These are phyloP conservation scores for Tulasnella sp. DNA, from an alignment of 768 basidiomycete species.

Conservation along the genomic window DNA sequence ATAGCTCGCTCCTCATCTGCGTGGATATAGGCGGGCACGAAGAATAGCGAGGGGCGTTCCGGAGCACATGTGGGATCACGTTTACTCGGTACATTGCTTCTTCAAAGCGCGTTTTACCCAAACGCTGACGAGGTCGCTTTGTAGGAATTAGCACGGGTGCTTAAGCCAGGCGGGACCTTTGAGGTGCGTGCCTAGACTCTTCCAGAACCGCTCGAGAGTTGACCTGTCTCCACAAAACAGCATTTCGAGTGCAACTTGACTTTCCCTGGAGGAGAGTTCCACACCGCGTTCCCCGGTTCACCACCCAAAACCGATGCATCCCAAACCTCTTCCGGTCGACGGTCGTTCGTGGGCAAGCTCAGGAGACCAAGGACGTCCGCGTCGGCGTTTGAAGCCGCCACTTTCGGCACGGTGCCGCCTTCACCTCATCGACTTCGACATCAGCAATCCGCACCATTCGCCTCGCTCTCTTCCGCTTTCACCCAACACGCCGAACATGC, in stretches of 20 bases:
- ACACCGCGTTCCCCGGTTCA: neutral
- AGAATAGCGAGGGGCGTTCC: slow-evolving; percentile 67
- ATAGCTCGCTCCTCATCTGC: slow-evolving; percentile 12
- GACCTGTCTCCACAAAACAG: slow-evolving; percentile 28
- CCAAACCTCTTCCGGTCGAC: neutral
- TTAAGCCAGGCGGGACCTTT: slow-evolving; percentile 67
- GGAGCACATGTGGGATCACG: slow-evolving; percentile 66
- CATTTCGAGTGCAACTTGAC: slow-evolving; percentile 60
- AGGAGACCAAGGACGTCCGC: neutral
- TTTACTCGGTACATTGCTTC: slow-evolving; percentile 43
- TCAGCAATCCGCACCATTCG: neutral
- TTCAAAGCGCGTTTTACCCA: neutral
- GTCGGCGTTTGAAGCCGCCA: neutral
- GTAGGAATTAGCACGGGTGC: slow-evolving; percentile 39
- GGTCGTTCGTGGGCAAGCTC: slow-evolving; percentile 5
- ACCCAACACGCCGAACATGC: neutral
- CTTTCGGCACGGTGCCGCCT: neutral
- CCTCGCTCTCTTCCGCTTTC: neutral
- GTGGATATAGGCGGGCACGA: slow-evolving; percentile 49
- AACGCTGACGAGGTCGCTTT: slow-evolving; percentile 42
- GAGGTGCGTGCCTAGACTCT: slow-evolving; percentile 39
- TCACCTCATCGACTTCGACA: neutral
- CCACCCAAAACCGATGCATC: neutral
- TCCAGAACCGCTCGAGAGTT: neutral
- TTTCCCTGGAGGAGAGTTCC: slow-evolving; percentile 48